A percentile compares a stretch with the other conserved stretches of the same genome.
These are phyloP conservation scores for Ustilago trichophora DNA, from an alignment of 1,284 basidiomycete species.

Conservation along the genomic window DNA sequence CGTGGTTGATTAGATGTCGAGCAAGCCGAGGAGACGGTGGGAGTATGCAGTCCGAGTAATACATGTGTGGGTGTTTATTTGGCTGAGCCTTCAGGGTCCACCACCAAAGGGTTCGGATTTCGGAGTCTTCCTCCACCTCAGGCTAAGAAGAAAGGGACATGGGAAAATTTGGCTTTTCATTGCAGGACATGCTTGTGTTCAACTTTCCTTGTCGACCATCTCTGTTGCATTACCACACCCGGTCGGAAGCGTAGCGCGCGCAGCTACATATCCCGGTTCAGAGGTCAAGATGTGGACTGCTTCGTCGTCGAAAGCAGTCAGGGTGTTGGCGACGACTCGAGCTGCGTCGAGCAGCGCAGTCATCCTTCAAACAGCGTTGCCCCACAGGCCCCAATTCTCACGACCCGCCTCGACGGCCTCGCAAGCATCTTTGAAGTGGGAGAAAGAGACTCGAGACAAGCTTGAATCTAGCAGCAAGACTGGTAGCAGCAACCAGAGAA, in stretches of 20 bases:
- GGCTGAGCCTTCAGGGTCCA: slow-evolving; percentile 26
- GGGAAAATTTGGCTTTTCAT: no score
- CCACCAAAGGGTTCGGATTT: slow-evolving; percentile 4
- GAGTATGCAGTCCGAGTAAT: no score
- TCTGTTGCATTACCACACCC: no score
- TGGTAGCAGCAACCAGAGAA: no score
- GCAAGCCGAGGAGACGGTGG: no score
- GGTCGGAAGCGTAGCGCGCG: no score
- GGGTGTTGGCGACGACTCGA: not conserved
- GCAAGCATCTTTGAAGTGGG: no score
- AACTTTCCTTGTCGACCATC: no score
- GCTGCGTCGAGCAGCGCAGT: slow-evolving; percentile 1
- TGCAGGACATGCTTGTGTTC: no score
- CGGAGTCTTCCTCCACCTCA: slow-evolving; percentile 1
- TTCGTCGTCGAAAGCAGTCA: not conserved
- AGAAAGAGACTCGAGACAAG: no score
- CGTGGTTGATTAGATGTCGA: not conserved
- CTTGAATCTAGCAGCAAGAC: no score
- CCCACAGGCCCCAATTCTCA: not conserved
- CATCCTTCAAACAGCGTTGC: not conserved
- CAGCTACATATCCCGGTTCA: not conserved
- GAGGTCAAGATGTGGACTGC: not conserved
- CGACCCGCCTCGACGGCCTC: slow-evolving; percentile 13
- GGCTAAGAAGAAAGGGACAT: slow-evolving; percentile 7
- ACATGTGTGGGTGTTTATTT: not conserved